Evolutionary conservation across 2,329 filamentous ascomycete genomes (phyloP).

Genomic region (Chaetomiaceae sp.): DNA sequence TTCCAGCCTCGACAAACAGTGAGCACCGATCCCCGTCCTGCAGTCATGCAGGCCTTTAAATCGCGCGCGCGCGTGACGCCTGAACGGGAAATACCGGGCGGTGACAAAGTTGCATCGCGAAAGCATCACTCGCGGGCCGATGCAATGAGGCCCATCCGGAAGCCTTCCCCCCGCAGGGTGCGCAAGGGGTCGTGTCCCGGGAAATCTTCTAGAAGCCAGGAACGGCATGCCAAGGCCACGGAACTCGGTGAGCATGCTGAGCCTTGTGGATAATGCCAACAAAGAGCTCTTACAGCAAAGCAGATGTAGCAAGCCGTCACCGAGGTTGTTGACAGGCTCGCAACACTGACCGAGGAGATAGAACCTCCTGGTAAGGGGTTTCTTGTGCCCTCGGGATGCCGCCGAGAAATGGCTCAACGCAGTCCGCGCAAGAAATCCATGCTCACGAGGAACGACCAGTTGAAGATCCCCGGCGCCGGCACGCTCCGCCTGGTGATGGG

Average conservation of each 20-base stretch:
- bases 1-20: no score
- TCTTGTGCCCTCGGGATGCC: no score
- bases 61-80: not conserved
- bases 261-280: not conserved
- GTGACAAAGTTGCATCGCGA: not conserved
- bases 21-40: no score
- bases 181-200: not conserved
- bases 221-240: conserved; percentile 4
- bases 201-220: conserved; percentile 17
- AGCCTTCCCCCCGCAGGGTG: not conserved
- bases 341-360: not conserved
- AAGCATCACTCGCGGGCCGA: not conserved
- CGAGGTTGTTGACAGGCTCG: not conserved
- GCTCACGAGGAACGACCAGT: no score
- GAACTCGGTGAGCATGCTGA: not conserved
- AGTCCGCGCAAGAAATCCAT: no score
- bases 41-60: no score
- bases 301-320: not conserved
- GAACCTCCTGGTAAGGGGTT: no score
- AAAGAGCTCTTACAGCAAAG: not conserved
- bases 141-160: not conserved
- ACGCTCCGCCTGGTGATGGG: not conserved
- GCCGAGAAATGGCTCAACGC: not conserved
- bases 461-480: no score
- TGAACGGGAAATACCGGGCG: conserved; percentile 1